Evolutionary conservation across 106 monocot species (phyloP), one percentile per base, ranked within the genome.

Genomic region (Platanthera zijinensis): DNA sequence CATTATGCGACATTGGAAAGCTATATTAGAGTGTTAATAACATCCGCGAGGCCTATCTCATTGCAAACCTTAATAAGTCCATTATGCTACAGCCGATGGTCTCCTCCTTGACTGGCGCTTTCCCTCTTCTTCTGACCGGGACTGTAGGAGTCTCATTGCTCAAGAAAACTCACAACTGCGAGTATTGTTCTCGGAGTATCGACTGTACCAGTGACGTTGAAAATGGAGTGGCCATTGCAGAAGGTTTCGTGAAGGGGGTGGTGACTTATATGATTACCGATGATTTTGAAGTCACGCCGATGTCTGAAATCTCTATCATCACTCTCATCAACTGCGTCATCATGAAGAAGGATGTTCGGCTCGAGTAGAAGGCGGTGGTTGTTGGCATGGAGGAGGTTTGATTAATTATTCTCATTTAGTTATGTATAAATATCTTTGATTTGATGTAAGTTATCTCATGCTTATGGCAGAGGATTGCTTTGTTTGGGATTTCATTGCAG

Each of bases 201-300:
- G 25, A 10, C 39, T 11, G 50, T 0, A 50, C 15, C 46, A 52
- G 19, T 11, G 8, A 0, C 0, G 82, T 3, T 73, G 78, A 6
- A 17, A 0, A 0, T 78, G 73, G 48, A 8, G 19, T 6, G 0
- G 0, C 3, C 5, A 77, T 82, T 52, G 52, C 9, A 7, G 63
- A n/a, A 4, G 81, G 84, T 9, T 78, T 61, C 17, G 81, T 85
- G 4, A 75, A 75, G 48, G 81, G 59, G 8, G 71, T 75, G 25
- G 50, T 71, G 6, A 78, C 68, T n/a, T 85, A 82, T 48, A 85
- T 76, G 78, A 78, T 87, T 15, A 84, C 70, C 78, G 87, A 87
- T 76, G 75, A 86, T 49, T 46, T 87, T 17, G 53, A 39, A 2
- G 74, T 87, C 1, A 21, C 50, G 12, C 87, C 81, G 17, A 73